Percentiles rank a stretch among this genome's conserved stretches.
These are phyloP conservation scores for Apiotrichum sp. DNA, from an alignment of 1,284 basidiomycete genomes.

Conservation along the genomic window DNA sequence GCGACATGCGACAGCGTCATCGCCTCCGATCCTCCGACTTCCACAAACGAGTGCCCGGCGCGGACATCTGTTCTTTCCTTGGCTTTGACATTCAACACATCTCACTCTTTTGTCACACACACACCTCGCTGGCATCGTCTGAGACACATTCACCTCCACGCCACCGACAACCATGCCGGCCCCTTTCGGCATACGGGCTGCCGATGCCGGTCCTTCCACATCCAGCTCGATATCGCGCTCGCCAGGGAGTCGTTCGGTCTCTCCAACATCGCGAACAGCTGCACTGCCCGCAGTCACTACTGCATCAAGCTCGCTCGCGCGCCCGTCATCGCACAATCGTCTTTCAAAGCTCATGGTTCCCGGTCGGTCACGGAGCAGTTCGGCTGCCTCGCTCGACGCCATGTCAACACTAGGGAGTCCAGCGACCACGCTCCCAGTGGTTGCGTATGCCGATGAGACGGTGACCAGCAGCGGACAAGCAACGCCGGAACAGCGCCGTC, in stretches of 20 bases:
- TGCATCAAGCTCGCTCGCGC: constrained; percentile 13
- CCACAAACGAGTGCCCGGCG: too few relatives aligned
- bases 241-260: constrained; percentile 10
- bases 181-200: constrained; percentile 5
- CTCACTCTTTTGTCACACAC: too few relatives aligned
- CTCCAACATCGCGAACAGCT: constrained; percentile 8
- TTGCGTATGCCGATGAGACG: constrained; percentile 26
- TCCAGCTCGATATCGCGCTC: not conserved
- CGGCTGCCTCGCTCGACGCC: constrained; percentile 23
- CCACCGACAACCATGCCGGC: constrained; percentile 8
- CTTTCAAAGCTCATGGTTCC: constrained; percentile 36
- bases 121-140: constrained; percentile 8
- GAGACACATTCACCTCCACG: not conserved
- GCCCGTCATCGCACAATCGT: constrained; percentile 34
- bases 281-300: not conserved
- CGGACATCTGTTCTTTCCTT: too few relatives aligned
- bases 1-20: not conserved
- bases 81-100: too few relatives aligned
- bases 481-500: constrained; percentile 37
- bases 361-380: constrained; percentile 32
- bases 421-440: constrained; percentile 9
- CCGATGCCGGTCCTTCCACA: constrained; percentile 5
- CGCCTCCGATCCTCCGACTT: too few relatives aligned
- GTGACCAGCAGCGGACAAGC: constrained; percentile 24
- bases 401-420: constrained; percentile 1